Evolutionary conservation across 2,329 filamentous ascomycete genomes (phyloP), one percentile per base, ranked within the genome.

Genomic region (Ceratocystis cubensis): DNA sequence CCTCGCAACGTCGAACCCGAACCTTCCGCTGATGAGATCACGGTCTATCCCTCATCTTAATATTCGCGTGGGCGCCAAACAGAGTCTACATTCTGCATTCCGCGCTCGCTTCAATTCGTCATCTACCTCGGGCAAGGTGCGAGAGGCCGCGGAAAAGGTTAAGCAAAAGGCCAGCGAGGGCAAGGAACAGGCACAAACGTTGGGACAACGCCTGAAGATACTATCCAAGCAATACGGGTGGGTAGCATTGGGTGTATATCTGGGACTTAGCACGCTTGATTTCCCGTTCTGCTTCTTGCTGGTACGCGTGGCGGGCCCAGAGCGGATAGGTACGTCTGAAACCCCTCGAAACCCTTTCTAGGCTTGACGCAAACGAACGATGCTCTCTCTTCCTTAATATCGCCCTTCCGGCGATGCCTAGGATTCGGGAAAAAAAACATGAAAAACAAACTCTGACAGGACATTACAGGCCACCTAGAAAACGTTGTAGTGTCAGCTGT

Each of bases 271-370:
- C 53, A 88, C 89, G 46, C 78, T 96, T 64, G 94, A 99, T 76
- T 96, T 97, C 70, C 94, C 94, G 0, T 89, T 97, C 74, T 97
- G 93, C 77, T 99, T 96, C 78, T 77, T 96, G 65, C 84, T 94
- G 8, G 94, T 99, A 61, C 84, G 87, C 67, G 78, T 86, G 64
- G 82, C 96, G 1, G 94, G 94, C 17, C 89, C 89, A 0, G 94
- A 99, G 30, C 84, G 83, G 66, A 94, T 99, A 72, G 92, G 91
- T 81, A 76, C 53, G 63, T 61, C 33, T 56, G 25, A 25, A 25
- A 3, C 50, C 5, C 20, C 50, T 8, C 25, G 50, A 30, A 5
- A 25, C 20, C 25, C 13, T 22, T 22, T 15, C 22, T 56, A 15
- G 30, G 20, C 20, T 25, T 56, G 5, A 46, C 22, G 44, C 5